phyloP scores from a whole-genome alignment of 345 rosid species.

The Rhizophora mangle region DNA sequence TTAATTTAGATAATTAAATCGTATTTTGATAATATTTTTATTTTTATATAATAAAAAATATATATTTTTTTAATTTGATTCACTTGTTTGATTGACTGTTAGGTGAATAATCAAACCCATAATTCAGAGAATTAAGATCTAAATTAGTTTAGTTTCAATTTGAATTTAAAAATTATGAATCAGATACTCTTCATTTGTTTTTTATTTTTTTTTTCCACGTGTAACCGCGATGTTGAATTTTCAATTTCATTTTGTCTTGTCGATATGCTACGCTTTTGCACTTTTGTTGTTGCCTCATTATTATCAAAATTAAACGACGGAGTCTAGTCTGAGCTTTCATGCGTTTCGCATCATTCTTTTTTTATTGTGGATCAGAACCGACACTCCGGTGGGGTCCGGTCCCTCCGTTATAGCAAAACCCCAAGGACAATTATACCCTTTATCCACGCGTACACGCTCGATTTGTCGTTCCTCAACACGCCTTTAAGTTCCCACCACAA shows the following conservation, averaged over 20 bases:
- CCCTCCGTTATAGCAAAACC: constrained; percentile 7
- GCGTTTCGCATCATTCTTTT: constrained; percentile 3
- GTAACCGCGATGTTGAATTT: background rate
- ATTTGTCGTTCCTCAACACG: constrained; percentile 3
- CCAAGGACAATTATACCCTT: constrained; percentile 27
- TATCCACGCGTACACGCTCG: background rate
- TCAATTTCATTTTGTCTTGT: background rate
- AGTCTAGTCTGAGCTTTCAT: background rate
- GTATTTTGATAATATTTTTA: too few relatives aligned
- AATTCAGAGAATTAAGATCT: too few relatives aligned
- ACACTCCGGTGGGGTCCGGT: constrained; percentile 25
- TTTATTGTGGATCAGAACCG: constrained; percentile 28
- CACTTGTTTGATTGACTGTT: too few relatives aligned
- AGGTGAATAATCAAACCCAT: too few relatives aligned
- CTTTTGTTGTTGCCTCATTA: too few relatives aligned
- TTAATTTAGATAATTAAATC: too few relatives aligned
- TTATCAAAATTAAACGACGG: background rate
- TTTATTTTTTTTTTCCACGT: background rate
- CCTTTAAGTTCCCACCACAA: background rate
- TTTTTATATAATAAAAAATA: too few relatives aligned
- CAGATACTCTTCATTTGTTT: too few relatives aligned
- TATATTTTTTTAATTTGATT: too few relatives aligned
- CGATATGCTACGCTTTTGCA: background rate
- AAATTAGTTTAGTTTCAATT: too few relatives aligned
- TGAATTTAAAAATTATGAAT: too few relatives aligned